Evolutionary conservation across 1,284 basidiomycete genomes (phyloP).

Genomic region (Calocybe gambosa): DNA sequence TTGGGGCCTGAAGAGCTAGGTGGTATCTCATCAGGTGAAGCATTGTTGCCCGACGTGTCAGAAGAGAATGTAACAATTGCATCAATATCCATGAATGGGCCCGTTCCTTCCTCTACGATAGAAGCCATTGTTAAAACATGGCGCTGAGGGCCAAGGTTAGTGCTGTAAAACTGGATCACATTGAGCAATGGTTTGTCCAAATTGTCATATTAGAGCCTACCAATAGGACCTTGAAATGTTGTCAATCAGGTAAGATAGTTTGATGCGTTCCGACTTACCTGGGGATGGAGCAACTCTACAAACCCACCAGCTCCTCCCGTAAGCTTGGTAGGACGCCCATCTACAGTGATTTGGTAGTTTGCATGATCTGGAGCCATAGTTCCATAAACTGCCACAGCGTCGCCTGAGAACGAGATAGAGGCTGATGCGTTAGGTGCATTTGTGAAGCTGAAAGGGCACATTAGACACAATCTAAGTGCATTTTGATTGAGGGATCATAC

Average conservation of each 20-base stretch:
- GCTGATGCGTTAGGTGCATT: constrained; percentile 33
- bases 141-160: constrained; percentile 26
- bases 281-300: constrained; percentile 28
- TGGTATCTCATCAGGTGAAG: neutral
- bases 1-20: constrained; percentile 3
- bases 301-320: constrained; percentile 29
- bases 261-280: constrained; percentile 23
- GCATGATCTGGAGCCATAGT: constrained; percentile 44
- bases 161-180: constrained; percentile 32
- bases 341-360: constrained; percentile 37
- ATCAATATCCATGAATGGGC: constrained; percentile 38
- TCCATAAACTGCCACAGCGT: constrained; percentile 46
- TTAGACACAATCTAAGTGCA: constrained; percentile 3
- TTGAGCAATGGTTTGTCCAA: constrained; percentile 25
- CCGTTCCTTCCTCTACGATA: constrained; percentile 21
- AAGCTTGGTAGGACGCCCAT: constrained; percentile 31
- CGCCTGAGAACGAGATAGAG: constrained; percentile 39
- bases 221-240: constrained; percentile 33
- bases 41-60: neutral
- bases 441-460: constrained; percentile 30
- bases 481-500: constrained; percentile 23
- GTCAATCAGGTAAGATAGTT: constrained; percentile 1
- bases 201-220: constrained; percentile 23
- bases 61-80: constrained; percentile 33
- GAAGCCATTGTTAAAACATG: constrained; percentile 32